phyloP scores from a whole-genome alignment of 805 yeast genomes.

The Jamesozyma rosinii region DNA sequence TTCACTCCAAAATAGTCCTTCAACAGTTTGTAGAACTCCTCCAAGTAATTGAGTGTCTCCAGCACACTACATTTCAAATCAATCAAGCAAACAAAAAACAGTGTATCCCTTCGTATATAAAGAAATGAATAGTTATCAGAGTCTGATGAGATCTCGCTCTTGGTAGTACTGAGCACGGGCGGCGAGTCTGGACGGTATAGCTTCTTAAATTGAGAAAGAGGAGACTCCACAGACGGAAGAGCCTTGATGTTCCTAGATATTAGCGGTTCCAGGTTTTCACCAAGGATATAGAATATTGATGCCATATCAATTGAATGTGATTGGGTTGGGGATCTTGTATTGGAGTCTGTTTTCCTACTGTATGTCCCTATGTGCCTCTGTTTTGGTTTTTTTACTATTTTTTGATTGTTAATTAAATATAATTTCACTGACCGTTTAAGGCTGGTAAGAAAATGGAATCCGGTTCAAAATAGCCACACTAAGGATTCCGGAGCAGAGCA shows the following conservation, averaged over 20 bases:
- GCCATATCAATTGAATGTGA: constrained; percentile 2
- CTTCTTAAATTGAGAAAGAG: constrained; percentile 16
- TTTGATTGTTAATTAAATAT: not conserved
- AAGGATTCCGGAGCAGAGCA: too few relatives aligned
- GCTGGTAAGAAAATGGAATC: too few relatives aligned
- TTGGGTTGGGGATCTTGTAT: not conserved
- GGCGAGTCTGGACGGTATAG: constrained; percentile 10
- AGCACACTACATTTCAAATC: constrained; percentile 13
- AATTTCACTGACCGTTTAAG: too few relatives aligned
- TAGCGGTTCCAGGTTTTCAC: constrained; percentile 25
- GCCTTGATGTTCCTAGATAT: constrained; percentile 22
- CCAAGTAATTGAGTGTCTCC: constrained; percentile 19
- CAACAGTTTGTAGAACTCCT: constrained; percentile 20
- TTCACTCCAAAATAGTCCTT: constrained; percentile 19
- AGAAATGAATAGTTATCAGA: constrained; percentile 9
- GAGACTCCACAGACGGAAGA: constrained; percentile 16
- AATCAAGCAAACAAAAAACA: constrained; percentile 18
- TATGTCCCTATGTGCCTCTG: not conserved
- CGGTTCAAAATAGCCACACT: too few relatives aligned
- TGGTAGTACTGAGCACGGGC: constrained; percentile 9
- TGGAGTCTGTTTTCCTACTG: not conserved
- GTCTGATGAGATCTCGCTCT: not conserved
- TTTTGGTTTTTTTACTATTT: too few relatives aligned
- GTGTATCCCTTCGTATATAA: constrained; percentile 20
- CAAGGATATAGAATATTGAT: constrained; percentile 16